phyloP scores from a whole-genome alignment of 768 basidiomycete species.

The Rossbeevera mucosa region DNA sequence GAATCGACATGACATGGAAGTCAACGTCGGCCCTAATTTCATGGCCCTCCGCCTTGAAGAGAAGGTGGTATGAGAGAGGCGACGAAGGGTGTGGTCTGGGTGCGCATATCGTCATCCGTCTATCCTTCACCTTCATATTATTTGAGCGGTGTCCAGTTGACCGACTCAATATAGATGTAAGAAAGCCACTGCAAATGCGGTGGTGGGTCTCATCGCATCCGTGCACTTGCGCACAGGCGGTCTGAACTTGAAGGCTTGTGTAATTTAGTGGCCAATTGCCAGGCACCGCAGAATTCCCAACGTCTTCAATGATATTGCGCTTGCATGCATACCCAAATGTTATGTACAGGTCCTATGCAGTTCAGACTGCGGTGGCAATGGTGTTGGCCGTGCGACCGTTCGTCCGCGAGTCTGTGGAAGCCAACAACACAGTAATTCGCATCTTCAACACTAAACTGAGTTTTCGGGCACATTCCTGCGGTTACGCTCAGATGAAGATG shows the following conservation, averaged over 20 bases:
- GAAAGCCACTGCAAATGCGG: background rate
- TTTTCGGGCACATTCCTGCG: too few species aligned
- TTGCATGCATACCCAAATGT: background rate
- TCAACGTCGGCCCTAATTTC: background rate
- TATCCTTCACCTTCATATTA: background rate
- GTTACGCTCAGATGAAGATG: too few species aligned
- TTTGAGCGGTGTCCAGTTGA: background rate
- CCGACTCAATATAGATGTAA: background rate
- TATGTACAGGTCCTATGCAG: background rate
- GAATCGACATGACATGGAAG: background rate
- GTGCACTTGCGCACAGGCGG: background rate
- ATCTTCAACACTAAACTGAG: background rate
- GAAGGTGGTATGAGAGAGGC: background rate
- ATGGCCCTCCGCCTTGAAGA: background rate
- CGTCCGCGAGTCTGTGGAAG: background rate
- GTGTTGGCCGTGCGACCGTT: background rate
- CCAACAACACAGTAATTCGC: background rate
- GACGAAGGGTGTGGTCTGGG: background rate
- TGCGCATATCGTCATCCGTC: background rate
- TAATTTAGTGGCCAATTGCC: background rate
- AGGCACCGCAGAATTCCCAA: background rate
- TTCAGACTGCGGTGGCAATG: background rate
- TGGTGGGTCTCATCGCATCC: background rate
- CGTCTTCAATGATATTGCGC: background rate
- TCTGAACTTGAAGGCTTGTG: background rate